phyloP scores from a whole-genome alignment of 495 filamentous ascomycete genomes.

The Staphylotrichum tortipilum region DNA sequence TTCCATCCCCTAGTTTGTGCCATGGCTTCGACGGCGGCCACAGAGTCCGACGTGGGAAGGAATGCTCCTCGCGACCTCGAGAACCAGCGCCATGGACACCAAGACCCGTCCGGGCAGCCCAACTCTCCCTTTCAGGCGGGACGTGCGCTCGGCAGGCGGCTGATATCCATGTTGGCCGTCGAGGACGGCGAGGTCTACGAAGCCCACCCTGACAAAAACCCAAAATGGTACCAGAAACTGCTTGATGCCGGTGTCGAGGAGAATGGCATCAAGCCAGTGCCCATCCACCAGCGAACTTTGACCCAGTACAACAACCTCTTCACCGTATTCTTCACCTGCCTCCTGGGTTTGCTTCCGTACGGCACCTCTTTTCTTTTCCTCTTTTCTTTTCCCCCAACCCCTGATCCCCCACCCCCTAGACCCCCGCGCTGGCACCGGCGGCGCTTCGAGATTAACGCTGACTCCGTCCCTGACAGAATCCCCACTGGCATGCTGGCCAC shows the following conservation, averaged over 20 bases:
- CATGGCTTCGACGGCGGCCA: background rate
- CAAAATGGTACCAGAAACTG: slow-evolving; percentile 32
- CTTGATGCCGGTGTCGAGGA: slow-evolving; percentile 43
- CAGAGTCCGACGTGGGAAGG: background rate
- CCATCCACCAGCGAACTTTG: slow-evolving; percentile 42
- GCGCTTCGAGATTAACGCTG: too few species aligned
- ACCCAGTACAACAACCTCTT: slow-evolving; percentile 44
- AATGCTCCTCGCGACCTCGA: background rate
- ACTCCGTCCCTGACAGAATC: slow-evolving; percentile 25
- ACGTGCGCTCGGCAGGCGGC: background rate
- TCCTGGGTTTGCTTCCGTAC: slow-evolving; percentile 38
- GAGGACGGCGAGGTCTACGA: slow-evolving; percentile 29
- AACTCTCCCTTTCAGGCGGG: background rate
- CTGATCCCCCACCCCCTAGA: too few species aligned
- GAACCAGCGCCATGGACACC: background rate
- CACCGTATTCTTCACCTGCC: slow-evolving; percentile 38
- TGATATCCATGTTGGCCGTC: slow-evolving; percentile 18
- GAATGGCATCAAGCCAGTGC: slow-evolving; percentile 47
- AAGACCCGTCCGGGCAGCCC: background rate
- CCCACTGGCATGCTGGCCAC: slow-evolving; percentile 48
- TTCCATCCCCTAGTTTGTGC: too few species aligned
- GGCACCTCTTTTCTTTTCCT: too few species aligned
- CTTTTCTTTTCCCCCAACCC: too few species aligned
- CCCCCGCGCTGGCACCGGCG: too few species aligned
- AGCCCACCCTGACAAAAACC: slow-evolving; percentile 20